Percentiles rank a stretch among this genome's conserved stretches.
These are phyloP conservation scores for Fomes fomentarius DNA, from an alignment of 1,284 basidiomycete genomes.

Conservation along the genomic window DNA sequence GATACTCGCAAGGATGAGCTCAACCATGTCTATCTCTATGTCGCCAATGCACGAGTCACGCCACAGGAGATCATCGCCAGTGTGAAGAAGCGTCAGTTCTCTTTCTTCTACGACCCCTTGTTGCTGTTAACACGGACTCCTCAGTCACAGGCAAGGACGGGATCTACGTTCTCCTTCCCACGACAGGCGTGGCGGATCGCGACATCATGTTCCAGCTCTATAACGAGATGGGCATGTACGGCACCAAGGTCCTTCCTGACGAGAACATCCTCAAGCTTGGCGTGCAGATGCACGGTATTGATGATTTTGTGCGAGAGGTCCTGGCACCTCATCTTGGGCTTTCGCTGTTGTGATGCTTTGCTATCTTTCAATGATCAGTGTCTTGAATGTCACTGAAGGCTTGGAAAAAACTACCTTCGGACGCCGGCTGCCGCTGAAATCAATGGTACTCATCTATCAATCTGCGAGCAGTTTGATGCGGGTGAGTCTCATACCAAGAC, in stretches of 20 bases:
- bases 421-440: too few relatives aligned
- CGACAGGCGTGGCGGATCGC: slow-evolving; percentile 27
- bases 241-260: slow-evolving; percentile 27
- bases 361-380: too few relatives aligned
- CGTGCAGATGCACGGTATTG: slow-evolving; percentile 24
- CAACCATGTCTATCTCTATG: slow-evolving; percentile 26
- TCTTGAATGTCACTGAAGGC: too few relatives aligned
- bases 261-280: slow-evolving; percentile 24
- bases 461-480: too few relatives aligned
- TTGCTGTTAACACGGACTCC: neutral
- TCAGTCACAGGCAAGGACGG: slow-evolving; percentile 27
- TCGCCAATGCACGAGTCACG: slow-evolving; percentile 23
- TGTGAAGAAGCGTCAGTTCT: slow-evolving; percentile 22
- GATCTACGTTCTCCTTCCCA: slow-evolving; percentile 20
- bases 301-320: slow-evolving; percentile 25
- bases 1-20: slow-evolving; percentile 14
- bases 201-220: slow-evolving; percentile 31
- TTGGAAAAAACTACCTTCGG: too few relatives aligned
- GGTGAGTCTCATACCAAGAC: too few relatives aligned
- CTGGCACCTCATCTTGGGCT: slow-evolving; percentile 27
- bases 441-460: too few relatives aligned
- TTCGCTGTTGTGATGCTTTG: slow-evolving; percentile 7
- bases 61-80: slow-evolving; percentile 24
- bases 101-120: neutral
- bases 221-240: slow-evolving; percentile 31